Conservation (phyloP, 371 early-diverging fungal genomes). For the Smittium culicis region DNA sequence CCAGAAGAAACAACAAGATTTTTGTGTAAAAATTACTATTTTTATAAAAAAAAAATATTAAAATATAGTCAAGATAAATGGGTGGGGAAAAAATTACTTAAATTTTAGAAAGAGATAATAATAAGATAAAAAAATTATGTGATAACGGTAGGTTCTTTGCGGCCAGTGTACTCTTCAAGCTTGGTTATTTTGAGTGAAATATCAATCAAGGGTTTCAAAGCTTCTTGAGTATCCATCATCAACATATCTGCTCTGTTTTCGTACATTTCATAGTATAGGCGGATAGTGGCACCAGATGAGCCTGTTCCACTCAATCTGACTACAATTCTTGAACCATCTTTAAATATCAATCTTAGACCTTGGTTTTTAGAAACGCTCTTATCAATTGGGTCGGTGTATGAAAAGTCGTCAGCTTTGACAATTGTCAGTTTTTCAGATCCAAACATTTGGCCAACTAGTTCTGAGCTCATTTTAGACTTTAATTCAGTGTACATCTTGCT, state of each 20-base stretch:
- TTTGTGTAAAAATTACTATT: too few relatives aligned
- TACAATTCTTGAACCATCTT: conserved; percentile 79
- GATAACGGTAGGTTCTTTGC: conserved; percentile 84
- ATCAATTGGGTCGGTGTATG: conserved; percentile 89
- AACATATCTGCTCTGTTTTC: conserved; percentile 44
- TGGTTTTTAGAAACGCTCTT: conserved; percentile 70
- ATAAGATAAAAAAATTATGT: conserved; percentile 37
- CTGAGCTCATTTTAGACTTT: conserved; percentile 33
- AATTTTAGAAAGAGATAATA: too few relatives aligned
- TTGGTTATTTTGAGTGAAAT: conserved; percentile 64
- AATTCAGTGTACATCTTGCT: conserved; percentile 61
- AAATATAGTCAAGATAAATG: too few relatives aligned
- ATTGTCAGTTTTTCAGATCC: conserved; percentile 43
- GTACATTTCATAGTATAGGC: conserved; percentile 91
- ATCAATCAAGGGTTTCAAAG: conserved; percentile 75
- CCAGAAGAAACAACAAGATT: too few relatives aligned
- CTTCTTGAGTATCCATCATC: conserved; percentile 56
- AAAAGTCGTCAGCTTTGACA: conserved; percentile 70
- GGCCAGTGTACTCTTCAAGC: conserved; percentile 69
- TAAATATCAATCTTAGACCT: conserved; percentile 81
- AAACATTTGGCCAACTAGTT: conserved; percentile 41
- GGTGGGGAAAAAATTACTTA: too few relatives aligned
- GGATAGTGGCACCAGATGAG: conserved; percentile 87
- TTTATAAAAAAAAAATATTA: too few relatives aligned
- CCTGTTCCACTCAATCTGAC: conserved; percentile 92